Conservation (phyloP, 1,139 yeast species). For the Entelexis paramagnoliae region DNA sequence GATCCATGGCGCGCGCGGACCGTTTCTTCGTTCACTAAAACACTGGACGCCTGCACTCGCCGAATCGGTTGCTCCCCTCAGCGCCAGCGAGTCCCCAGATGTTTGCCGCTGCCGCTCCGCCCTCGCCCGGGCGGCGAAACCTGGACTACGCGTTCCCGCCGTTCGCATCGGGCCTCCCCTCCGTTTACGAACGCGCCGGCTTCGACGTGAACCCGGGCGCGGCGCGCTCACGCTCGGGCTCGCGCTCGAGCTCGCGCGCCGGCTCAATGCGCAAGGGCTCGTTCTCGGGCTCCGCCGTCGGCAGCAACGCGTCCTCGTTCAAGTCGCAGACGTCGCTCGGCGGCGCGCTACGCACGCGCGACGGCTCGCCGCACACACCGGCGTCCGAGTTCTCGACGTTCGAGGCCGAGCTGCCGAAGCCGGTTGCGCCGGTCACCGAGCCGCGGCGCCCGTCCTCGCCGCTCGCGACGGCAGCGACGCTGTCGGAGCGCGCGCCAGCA, state of each 20-base stretch:
- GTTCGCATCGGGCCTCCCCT: constrained; percentile 30
- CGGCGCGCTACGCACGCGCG: background rate
- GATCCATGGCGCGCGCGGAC: background rate
- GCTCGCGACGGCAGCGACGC: background rate
- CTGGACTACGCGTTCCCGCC: constrained; percentile 35
- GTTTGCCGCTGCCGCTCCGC: constrained; percentile 4
- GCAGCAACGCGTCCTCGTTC: background rate
- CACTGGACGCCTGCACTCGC: background rate
- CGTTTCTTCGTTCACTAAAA: background rate
- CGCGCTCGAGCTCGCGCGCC: constrained; percentile 15
- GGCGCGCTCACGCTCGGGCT: constrained; percentile 17
- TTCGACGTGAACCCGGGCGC: constrained; percentile 30
- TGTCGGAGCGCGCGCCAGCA: background rate
- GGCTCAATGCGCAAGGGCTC: constrained; percentile 7
- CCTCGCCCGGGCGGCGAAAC: constrained; percentile 22
- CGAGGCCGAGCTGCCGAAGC: constrained; percentile 2
- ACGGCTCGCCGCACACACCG: background rate
- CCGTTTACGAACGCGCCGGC: constrained; percentile 37
- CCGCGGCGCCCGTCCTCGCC: constrained; percentile 3
- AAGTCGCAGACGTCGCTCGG: background rate
- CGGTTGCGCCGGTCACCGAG: background rate
- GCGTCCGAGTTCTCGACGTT: background rate
- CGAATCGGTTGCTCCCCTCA: background rate
- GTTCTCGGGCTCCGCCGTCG: constrained; percentile 1
- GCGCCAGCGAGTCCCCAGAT: background rate